These are phyloP conservation scores for Fraxinus anomala DNA, from an alignment of 257 asterid genomes.

Conservation along the genomic window DNA sequence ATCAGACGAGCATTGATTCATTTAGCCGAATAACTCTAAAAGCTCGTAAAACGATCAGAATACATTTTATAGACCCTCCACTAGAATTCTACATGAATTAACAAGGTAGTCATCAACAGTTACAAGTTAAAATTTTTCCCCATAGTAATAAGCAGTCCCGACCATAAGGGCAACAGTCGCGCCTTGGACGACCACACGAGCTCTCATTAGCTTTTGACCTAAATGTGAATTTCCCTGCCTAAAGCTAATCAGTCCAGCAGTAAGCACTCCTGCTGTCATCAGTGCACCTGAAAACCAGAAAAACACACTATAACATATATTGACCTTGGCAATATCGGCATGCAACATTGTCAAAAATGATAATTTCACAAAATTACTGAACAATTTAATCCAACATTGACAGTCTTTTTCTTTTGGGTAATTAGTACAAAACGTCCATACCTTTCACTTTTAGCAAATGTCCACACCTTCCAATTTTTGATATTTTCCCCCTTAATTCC, in stretches of 20 bases:
- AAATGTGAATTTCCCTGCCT: constrained; percentile 71
- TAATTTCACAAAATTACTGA: too few relatives aligned
- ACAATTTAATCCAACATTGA: too few relatives aligned
- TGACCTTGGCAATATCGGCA: too few relatives aligned
- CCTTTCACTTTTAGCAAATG: too few relatives aligned
- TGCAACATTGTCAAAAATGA: too few relatives aligned
- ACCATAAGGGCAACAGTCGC: neutral
- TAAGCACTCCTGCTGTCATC: constrained; percentile 87
- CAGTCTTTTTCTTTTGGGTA: too few relatives aligned
- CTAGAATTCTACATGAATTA: neutral
- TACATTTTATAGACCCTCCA: neutral
- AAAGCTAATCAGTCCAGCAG: constrained; percentile 89
- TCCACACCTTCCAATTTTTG: too few relatives aligned
- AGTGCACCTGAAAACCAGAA: constrained; percentile 67
- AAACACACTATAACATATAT: neutral
- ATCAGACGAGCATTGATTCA: too few relatives aligned
- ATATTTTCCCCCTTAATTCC: too few relatives aligned
- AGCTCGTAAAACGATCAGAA: neutral
- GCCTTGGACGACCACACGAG: constrained; percentile 75
- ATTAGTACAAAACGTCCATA: too few relatives aligned
- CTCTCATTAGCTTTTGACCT: constrained; percentile 96
- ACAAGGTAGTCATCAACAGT: neutral
- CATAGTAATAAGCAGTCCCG: neutral
- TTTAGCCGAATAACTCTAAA: neutral
- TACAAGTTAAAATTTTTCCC: neutral